phyloP scores from a whole-genome alignment of 1,284 basidiomycete genomes.

The Sanghuangporus weigelae region DNA sequence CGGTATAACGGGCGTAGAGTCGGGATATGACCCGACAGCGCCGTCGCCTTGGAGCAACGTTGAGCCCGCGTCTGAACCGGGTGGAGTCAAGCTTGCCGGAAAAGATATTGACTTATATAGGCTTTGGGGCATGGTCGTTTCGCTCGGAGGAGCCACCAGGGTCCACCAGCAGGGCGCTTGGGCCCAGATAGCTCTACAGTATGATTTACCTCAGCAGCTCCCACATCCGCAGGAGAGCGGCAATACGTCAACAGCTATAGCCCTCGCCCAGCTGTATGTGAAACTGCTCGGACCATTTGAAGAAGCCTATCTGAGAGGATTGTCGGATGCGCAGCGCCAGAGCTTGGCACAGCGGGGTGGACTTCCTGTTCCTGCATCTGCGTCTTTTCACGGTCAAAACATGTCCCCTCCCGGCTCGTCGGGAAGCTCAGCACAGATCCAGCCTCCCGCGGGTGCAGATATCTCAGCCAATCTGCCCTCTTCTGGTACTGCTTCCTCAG shows the following conservation, averaged over 20 bases:
- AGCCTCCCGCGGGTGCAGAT: constrained; percentile 24
- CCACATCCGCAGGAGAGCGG: constrained; percentile 38
- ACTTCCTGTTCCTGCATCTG: constrained; percentile 6
- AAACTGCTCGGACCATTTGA: constrained; percentile 63
- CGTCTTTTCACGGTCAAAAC: constrained; percentile 18
- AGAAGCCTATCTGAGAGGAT: constrained; percentile 55
- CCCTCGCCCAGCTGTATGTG: constrained; percentile 55
- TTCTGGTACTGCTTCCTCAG: constrained; percentile 29
- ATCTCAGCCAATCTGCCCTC: constrained; percentile 29
- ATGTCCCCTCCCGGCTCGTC: constrained; percentile 12
- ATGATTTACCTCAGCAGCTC: constrained; percentile 62
- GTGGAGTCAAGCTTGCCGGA: constrained; percentile 62
- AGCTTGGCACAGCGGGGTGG: constrained; percentile 27
- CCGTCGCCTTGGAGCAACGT: constrained; percentile 55
- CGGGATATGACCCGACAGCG: constrained; percentile 52
- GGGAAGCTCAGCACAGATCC: constrained; percentile 5
- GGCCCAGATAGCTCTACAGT: constrained; percentile 46
- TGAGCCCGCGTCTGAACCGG: constrained; percentile 51
- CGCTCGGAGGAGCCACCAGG: constrained; percentile 50
- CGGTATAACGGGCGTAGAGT: constrained; percentile 50
- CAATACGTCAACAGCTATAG: constrained; percentile 40
- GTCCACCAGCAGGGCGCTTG: constrained; percentile 42
- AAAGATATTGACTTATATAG: constrained; percentile 76
- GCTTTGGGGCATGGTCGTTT: constrained; percentile 54
- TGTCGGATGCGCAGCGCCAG: constrained; percentile 53